Base-by-base conservation (phyloP, 176 grass and related monocot species). In the Oryza australiensis region DNA sequence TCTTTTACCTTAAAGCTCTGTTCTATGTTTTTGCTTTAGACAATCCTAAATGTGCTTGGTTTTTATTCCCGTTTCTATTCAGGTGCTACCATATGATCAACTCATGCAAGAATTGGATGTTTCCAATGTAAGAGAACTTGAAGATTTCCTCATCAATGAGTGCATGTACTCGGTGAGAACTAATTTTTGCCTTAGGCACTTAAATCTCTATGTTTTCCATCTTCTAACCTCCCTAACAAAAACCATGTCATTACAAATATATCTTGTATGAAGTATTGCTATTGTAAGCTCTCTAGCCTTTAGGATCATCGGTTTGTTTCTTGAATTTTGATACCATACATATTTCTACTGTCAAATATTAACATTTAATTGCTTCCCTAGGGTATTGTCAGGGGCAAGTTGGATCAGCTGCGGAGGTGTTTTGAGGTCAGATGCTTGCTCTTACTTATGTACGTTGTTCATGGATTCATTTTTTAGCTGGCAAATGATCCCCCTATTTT, bases 71-170 rank as follows among this genome's bases (percentile, higher is more conserved):
- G 64, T 81, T 73, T 13, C 46, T 81, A 37, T 62, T 87, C 78
- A 99, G 97, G 76, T 99, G 75, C 86, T 99, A 74, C 93, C 89
- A 18, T 99, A 99, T 90, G 93, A 96, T 85, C 88, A 96, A 27
- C 87, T 99, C 32, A 99, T 99, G 97, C 87, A 96, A 94, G 97
- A 99, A 83, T 83, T 99, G 76, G 97, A 94, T 15, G 90, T 99
- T 76, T 96, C 89, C 57, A 99, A 99, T 64, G 93, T 99, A 51
- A 94, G 93, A 83, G 93, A 99, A 80, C 92, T 99, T 32, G 97
- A 99, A 90, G 97, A 99, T 83, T 99, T 99, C 73, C 91, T 99
- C 53, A 99, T 99, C 78, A 99, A 96, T 65, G 97, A 99, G 80
- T 99, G 97, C 91, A 99, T 99, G 97, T 99, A 99, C 80, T 91